Percentiles rank a stretch among this genome's conserved stretches.
Evolutionary conservation across 176 grass and related monocot species (phyloP).

Genomic region (Tillandsia fasciculata): DNA sequence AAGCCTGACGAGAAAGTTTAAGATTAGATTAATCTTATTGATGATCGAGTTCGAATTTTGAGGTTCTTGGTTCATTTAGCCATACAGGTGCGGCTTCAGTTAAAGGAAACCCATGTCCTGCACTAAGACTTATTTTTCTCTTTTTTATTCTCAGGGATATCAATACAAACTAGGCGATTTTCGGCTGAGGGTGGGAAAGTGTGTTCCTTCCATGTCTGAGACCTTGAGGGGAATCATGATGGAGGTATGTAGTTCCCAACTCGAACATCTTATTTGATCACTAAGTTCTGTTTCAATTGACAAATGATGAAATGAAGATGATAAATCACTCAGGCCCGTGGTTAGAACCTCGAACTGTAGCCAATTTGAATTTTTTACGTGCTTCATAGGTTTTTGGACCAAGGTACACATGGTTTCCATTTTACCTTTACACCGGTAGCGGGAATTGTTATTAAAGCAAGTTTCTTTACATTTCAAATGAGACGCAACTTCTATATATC

Average conservation of each 20-base stretch:
- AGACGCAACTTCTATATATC: no score
- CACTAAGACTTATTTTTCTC: not conserved
- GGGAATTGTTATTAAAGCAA: no score
- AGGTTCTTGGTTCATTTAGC: not conserved
- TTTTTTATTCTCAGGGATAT: conserved; percentile 42
- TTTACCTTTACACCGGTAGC: no score
- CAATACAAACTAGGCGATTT: conserved; percentile 89
- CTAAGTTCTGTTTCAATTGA: not conserved
- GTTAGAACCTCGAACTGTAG: no score
- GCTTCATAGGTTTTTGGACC: no score
- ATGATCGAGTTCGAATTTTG: not conserved
- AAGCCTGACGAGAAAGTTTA: no score
- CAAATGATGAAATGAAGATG: no score
- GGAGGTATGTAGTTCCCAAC: conserved; percentile 44
- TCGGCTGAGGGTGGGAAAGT: conserved; percentile 82
- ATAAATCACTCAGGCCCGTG: no score
- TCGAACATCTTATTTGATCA: not conserved
- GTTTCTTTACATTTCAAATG: no score
- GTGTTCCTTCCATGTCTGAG: conserved; percentile 56
- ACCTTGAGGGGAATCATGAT: conserved; percentile 78
- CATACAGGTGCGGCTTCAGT: not conserved
- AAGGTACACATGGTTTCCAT: no score
- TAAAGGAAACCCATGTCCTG: not conserved
- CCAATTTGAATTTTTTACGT: no score
- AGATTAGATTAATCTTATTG: not conserved